A percentile compares a stretch with the other conserved stretches of the same genome.
phyloP scores from a whole-genome alignment of 2,329 filamentous ascomycete species.

The Aspergillus hortae region DNA sequence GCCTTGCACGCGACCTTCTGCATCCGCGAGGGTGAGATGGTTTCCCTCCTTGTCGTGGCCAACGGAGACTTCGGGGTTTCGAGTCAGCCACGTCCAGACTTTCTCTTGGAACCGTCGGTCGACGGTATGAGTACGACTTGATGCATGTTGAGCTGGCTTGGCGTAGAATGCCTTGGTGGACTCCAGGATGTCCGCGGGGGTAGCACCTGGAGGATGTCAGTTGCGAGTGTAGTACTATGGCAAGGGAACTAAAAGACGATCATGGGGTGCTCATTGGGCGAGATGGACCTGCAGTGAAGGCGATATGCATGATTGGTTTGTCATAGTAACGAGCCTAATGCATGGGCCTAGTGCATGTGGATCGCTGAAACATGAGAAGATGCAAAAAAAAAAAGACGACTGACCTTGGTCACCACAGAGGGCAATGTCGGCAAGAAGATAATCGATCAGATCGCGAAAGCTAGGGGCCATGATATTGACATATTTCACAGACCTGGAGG shows the following conservation, averaged over 20 bases:
- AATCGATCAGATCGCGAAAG: slow-evolving; percentile 56
- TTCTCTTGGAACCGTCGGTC: slow-evolving; percentile 52
- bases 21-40: slow-evolving; percentile 38
- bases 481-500: slow-evolving; percentile 7
- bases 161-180: slow-evolving; percentile 37
- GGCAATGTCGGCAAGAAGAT: slow-evolving; percentile 57
- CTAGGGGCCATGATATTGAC: slow-evolving; percentile 43
- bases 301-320: not conserved
- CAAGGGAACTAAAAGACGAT: too few relatives aligned
- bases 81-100: slow-evolving; percentile 56
- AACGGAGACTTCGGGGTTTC: slow-evolving; percentile 55
- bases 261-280: not conserved
- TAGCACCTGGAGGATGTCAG: slow-evolving; percentile 32
- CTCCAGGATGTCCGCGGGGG: slow-evolving; percentile 31
- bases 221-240: not conserved
- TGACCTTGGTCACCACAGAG: slow-evolving; percentile 54
- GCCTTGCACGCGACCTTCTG: slow-evolving; percentile 23
- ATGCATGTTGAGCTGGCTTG: slow-evolving; percentile 17
- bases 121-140: slow-evolving; percentile 28
- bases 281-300: not conserved
- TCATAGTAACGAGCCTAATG: too few relatives aligned
- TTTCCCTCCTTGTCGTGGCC: slow-evolving; percentile 41
- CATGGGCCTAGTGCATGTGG: not conserved
- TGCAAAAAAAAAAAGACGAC: slow-evolving; percentile 16
- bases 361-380: slow-evolving; percentile 14